Evolutionary conservation across 169 alveolate genomes (phyloP), one percentile per base, ranked within the genome.

Genomic region (Eimeria acervulina): DNA sequence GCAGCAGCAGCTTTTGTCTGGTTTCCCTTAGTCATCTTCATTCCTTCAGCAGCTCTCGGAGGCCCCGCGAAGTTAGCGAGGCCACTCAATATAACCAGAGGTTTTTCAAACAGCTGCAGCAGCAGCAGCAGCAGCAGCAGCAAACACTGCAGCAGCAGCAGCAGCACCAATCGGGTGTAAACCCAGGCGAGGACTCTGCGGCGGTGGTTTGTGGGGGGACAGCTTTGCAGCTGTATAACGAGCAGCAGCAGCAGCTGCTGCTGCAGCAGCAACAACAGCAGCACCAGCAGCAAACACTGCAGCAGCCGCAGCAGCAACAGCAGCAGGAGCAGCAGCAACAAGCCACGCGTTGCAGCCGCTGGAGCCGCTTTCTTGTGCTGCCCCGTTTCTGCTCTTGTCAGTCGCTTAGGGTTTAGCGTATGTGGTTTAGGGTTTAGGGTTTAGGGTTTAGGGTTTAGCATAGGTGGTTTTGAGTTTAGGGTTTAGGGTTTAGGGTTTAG

Each of bases 311-410:
- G 59, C 59, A 51, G 59, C 59, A 68, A 0, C 52, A 28, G 55
- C 87, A 28, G 33, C 87, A 68, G 80, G n/a, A 28, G 55, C 87
- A 28, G 33, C 87, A 68, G 80, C 80, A 68, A 8, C 80, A 68
- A 17, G 80, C 31, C 12, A 15, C 38, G 38, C 26, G 36, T 3
- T 13, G 31, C n/a, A 19, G 51, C 28, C 40, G 51, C 15, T 40
- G n/a, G 89, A 80, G 47, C 26, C 89, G 89, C 26, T 80, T 80
- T 80, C 68, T 80, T 80, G 89, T 80, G 89, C 66, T 80, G 61
- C 89, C 66, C 17, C 89, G 89, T 21, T 80, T 80, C 15, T 80
- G 89, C 63, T 80, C 89, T 8, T 80, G 89, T 80, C 40, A 8
- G 89, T 31, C 17, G 26, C 40, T 0, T 0, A 42, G 66, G 66